These are phyloP conservation scores for Drechslerella dactyloides DNA, from an alignment of 2,329 filamentous ascomycete species.

Conservation along the genomic window DNA sequence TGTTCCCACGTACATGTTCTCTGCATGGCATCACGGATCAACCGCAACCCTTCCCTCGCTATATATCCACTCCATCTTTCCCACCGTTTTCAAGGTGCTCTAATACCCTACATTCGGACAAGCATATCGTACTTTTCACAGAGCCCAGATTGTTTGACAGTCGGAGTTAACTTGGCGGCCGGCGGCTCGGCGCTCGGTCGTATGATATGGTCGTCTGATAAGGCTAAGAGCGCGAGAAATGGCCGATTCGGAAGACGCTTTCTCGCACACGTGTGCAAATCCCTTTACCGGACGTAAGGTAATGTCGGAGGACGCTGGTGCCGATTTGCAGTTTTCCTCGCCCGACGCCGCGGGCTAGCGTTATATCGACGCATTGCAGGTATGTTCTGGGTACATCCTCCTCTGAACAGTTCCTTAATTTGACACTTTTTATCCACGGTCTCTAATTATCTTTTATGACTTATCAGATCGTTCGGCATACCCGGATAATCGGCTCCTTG, in stretches of 20 bases:
- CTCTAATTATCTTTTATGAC: too few relatives aligned
- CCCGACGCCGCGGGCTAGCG: too few relatives aligned
- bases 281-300: background rate
- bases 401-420: too few relatives aligned
- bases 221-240: constrained; percentile 9
- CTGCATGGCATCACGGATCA: too few relatives aligned
- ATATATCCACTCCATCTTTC: constrained; percentile 9
- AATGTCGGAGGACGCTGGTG: background rate
- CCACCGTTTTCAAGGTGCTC: too few relatives aligned
- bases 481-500: too few relatives aligned
- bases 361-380: too few relatives aligned
- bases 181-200: constrained; percentile 36
- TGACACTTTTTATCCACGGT: too few relatives aligned
- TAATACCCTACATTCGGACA: constrained; percentile 4
- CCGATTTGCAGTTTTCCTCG: too few relatives aligned
- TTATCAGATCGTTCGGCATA: too few relatives aligned
- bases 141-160: constrained; percentile 10
- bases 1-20: too few relatives aligned
- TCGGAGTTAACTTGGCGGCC: constrained; percentile 31
- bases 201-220: constrained; percentile 33
- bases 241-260: constrained; percentile 33
- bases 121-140: background rate
- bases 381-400: too few relatives aligned
- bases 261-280: background rate
- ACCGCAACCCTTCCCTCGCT: background rate